Evolutionary conservation across 2,329 filamentous ascomycete genomes (phyloP).

Genomic region (Penicillium sclerotigenum): DNA sequence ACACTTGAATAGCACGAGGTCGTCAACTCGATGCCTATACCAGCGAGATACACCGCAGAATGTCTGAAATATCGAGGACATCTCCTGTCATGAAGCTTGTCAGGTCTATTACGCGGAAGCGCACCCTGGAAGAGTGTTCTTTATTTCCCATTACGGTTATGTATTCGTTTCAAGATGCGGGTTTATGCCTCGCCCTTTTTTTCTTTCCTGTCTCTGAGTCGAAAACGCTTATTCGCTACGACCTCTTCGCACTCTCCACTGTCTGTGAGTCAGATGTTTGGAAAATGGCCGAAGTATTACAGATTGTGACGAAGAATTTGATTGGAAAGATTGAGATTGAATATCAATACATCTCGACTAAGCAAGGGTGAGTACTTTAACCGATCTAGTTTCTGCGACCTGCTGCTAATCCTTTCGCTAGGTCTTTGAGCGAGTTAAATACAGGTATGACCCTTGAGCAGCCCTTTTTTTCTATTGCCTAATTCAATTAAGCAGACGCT

Average conservation of each 20-base stretch:
- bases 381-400: not conserved
- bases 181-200: constrained; percentile 25
- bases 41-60: constrained; percentile 3
- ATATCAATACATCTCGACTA: constrained; percentile 3
- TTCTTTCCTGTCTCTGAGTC: constrained; percentile 27
- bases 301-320: not conserved
- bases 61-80: not conserved
- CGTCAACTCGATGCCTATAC: not conserved
- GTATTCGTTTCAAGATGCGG: constrained; percentile 16
- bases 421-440: not conserved
- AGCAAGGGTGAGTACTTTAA: constrained; percentile 5
- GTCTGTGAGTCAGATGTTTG: not conserved
- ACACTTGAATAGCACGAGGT: not conserved
- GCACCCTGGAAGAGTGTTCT: not conserved
- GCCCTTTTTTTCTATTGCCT: not conserved
- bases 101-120: not conserved
- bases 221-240: constrained; percentile 31
- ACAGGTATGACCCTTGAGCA: not conserved
- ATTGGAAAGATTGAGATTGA: constrained; percentile 14
- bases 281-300: not conserved
- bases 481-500: not conserved
- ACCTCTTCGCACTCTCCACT: constrained; percentile 21
- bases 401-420: not conserved
- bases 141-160: constrained; percentile 29
- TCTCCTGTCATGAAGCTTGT: constrained; percentile 5